Conservation (phyloP, 1,284 basidiomycete genomes). For the Malassezia restricta region DNA sequence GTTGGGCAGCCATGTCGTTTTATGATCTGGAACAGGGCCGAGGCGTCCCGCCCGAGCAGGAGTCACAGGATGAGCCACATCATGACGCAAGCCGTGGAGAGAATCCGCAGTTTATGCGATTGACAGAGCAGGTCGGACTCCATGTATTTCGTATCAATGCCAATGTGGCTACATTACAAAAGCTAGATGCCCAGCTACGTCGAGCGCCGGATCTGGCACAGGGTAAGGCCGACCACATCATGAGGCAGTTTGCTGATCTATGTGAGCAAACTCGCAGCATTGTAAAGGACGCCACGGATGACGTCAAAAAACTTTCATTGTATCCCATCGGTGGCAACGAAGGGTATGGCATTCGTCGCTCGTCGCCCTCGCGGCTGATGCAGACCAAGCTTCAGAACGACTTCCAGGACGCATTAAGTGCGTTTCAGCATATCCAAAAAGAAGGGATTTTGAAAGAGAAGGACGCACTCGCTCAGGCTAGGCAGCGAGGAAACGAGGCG, state of each 20-base stretch:
- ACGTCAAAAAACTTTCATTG: conserved; percentile 60
- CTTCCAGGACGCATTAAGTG: conserved; percentile 72
- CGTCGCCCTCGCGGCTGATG: conserved; percentile 37
- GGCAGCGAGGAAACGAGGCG: background rate
- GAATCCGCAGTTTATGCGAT: conserved; percentile 53
- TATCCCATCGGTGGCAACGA: conserved; percentile 9
- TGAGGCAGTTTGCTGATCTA: conserved; percentile 52
- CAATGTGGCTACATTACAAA: conserved; percentile 87
- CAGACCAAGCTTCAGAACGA: conserved; percentile 86
- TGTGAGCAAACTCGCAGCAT: conserved; percentile 86
- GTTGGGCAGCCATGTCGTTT: conserved; percentile 48
- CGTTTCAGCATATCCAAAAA: conserved; percentile 56
- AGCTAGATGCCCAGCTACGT: conserved; percentile 67
- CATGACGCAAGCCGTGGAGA: conserved; percentile 2
- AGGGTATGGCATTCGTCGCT: conserved; percentile 6
- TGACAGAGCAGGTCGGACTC: conserved; percentile 75
- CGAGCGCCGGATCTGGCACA: conserved; percentile 51
- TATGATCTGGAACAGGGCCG: conserved; percentile 48
- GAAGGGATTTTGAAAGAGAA: conserved; percentile 59
- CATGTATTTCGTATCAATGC: conserved; percentile 98
- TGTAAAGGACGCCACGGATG: conserved; percentile 82
- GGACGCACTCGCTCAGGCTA: conserved; percentile 62
- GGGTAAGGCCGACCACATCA: background rate
- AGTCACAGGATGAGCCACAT: conserved; percentile 15
- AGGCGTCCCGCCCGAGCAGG: conserved; percentile 17